These are phyloP conservation scores for Candida sakaeoensis DNA, from an alignment of 805 yeast genomes.

Conservation along the genomic window DNA sequence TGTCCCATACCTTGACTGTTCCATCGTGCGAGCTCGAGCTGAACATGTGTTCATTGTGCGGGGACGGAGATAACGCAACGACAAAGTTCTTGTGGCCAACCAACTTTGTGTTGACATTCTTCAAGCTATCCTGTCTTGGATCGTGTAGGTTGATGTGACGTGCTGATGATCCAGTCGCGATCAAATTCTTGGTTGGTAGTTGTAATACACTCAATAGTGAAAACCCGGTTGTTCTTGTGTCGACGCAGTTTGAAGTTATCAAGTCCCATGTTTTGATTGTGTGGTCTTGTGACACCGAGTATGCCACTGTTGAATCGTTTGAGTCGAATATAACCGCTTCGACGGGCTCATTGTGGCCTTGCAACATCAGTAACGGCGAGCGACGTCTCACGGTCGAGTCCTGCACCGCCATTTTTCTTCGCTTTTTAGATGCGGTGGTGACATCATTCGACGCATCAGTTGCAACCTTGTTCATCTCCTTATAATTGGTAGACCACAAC, in stretches of 20 bases:
- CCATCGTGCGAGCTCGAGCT: slow-evolving; percentile 96
- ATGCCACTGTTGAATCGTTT: slow-evolving; percentile 74
- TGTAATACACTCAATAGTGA: slow-evolving; percentile 75
- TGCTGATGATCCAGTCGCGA: slow-evolving; percentile 97
- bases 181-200: slow-evolving; percentile 60
- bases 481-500: slow-evolving; percentile 83
- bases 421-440: slow-evolving; percentile 81
- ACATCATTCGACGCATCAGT: slow-evolving; percentile 42
- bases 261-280: slow-evolving; percentile 95
- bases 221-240: slow-evolving; percentile 82
- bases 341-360: slow-evolving; percentile 83
- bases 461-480: slow-evolving; percentile 70
- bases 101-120: slow-evolving; percentile 52
- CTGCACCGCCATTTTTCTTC: slow-evolving; percentile 76
- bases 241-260: slow-evolving; percentile 79
- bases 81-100: slow-evolving; percentile 92
- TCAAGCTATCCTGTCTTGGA: slow-evolving; percentile 63
- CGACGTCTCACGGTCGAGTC: slow-evolving; percentile 76
- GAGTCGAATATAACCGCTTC: slow-evolving; percentile 76
- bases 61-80: slow-evolving; percentile 68
- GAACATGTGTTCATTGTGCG: slow-evolving; percentile 76
- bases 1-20: slow-evolving; percentile 92
- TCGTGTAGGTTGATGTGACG: slow-evolving; percentile 93
- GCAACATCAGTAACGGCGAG: slow-evolving; percentile 74
- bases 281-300: slow-evolving; percentile 95